Percentiles rank a stretch among this genome's conserved stretches.
phyloP scores from a whole-genome alignment of 2,329 filamentous ascomycete genomes.

The Aspergillus calidoustus region DNA sequence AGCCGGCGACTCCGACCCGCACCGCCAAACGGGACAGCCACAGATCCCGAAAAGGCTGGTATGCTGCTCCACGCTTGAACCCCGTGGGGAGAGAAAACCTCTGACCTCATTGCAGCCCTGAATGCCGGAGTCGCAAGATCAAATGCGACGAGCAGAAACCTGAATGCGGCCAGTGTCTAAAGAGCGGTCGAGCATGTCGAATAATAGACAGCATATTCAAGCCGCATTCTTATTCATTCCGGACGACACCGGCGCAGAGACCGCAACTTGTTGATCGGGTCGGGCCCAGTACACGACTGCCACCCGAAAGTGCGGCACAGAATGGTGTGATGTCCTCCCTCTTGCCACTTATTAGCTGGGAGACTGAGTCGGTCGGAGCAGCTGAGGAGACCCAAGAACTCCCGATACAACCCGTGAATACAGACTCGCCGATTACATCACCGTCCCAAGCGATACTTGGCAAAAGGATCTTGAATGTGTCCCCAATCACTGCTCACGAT shows the following conservation, averaged over 20 bases:
- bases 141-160: constrained; percentile 30
- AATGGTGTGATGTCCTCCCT: background rate
- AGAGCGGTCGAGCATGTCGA: constrained; percentile 23
- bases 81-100: background rate
- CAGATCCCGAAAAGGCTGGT: constrained; percentile 5
- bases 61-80: background rate
- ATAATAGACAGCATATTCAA: constrained; percentile 26
- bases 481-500: background rate
- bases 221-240: constrained; percentile 13
- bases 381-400: background rate
- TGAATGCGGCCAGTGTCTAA: constrained; percentile 24
- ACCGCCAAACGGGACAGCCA: background rate
- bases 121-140: constrained; percentile 25
- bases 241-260: background rate
- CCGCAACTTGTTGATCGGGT: background rate
- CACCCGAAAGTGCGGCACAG: background rate
- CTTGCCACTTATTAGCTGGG: background rate
- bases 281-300: background rate
- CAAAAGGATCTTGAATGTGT: background rate
- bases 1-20: background rate
- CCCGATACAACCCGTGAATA: background rate
- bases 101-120: constrained; percentile 5
- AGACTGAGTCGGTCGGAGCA: background rate
- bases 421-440: background rate
- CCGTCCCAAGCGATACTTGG: background rate